Evolutionary conservation across 352 stramenopile species (phyloP).

Genomic region (Globisporangium parvum): DNA sequence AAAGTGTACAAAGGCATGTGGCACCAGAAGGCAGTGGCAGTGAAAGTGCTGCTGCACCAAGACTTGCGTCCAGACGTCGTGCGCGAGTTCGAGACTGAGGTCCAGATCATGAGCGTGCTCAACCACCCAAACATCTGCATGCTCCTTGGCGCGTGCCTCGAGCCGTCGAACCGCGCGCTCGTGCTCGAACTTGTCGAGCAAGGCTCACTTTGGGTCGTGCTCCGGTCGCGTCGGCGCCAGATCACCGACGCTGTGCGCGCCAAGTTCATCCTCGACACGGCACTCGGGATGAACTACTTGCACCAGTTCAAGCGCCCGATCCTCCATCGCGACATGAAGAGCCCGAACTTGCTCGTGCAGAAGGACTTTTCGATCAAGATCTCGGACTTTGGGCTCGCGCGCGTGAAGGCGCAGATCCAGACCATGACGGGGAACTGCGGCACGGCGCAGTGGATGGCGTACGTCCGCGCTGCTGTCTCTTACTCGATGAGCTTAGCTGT

Average conservation of each 20-base stretch:
- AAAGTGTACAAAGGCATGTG: slow-evolving; percentile 69
- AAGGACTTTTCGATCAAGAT: slow-evolving; percentile 83
- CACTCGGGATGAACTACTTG: slow-evolving; percentile 81
- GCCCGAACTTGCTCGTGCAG: slow-evolving; percentile 81
- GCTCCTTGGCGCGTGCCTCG: slow-evolving; percentile 92
- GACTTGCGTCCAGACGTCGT: slow-evolving; percentile 64
- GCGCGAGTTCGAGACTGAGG: slow-evolving; percentile 73
- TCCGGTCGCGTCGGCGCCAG: no score
- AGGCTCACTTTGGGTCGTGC: no score
- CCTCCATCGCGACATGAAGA: slow-evolving; percentile 83
- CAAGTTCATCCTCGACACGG: slow-evolving; percentile 65
- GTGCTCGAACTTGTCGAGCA: slow-evolving; percentile 93
- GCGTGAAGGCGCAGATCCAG: slow-evolving; percentile 87
- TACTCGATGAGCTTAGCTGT: no score
- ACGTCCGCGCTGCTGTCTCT: no score
- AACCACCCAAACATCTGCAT: slow-evolving; percentile 96
- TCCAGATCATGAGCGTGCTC: slow-evolving; percentile 87
- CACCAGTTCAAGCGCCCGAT: slow-evolving; percentile 81
- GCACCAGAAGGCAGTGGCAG: slow-evolving; percentile 46
- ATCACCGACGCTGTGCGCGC: no score
- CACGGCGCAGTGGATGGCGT: no score
- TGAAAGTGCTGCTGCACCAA: slow-evolving; percentile 74
- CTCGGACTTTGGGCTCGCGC: slow-evolving; percentile 83
- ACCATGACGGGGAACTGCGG: slow-evolving; percentile 91
- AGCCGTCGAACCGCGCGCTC: slow-evolving; percentile 90